A percentile compares a stretch with the other conserved stretches of the same genome.
Conservation (phyloP, 768 basidiomycete genomes). For the Leucocoprinus birnbaumii region DNA sequence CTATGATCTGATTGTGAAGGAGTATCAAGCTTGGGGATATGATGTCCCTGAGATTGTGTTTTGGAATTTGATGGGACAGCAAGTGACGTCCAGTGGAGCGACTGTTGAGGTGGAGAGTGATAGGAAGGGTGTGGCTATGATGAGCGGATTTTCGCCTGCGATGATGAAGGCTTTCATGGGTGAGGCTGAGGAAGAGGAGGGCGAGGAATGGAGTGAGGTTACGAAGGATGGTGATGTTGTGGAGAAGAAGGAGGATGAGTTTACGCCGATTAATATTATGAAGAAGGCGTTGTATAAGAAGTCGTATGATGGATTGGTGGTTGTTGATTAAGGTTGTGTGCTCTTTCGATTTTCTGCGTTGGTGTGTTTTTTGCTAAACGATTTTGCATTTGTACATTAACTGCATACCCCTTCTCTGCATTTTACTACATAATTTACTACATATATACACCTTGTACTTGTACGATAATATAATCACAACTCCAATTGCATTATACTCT, state of each 20-base stretch:
- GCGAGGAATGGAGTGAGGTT: conserved; percentile 33
- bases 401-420: too few species aligned
- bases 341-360: too few species aligned
- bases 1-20: conserved; percentile 51
- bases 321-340: conserved; percentile 56
- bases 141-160: conserved; percentile 68
- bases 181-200: conserved; percentile 34
- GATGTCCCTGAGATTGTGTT: conserved; percentile 72
- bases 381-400: too few species aligned
- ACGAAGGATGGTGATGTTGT: conserved; percentile 25
- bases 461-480: too few species aligned
- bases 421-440: too few species aligned
- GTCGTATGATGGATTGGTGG: conserved; percentile 57
- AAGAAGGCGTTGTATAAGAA: conserved; percentile 41
- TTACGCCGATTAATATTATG: conserved; percentile 42
- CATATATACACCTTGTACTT: too few species aligned
- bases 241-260: conserved; percentile 26
- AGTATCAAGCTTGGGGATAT: conserved; percentile 67
- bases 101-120: conserved; percentile 49
- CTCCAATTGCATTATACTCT: too few species aligned
- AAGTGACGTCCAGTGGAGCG: conserved; percentile 22
- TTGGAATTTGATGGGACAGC: conserved; percentile 50
- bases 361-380: too few species aligned
- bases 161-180: conserved; percentile 76
- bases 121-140: conserved; percentile 59